These are phyloP conservation scores for Biancaea sappan DNA, from an alignment of 306 rosid species.

Conservation along the genomic window DNA sequence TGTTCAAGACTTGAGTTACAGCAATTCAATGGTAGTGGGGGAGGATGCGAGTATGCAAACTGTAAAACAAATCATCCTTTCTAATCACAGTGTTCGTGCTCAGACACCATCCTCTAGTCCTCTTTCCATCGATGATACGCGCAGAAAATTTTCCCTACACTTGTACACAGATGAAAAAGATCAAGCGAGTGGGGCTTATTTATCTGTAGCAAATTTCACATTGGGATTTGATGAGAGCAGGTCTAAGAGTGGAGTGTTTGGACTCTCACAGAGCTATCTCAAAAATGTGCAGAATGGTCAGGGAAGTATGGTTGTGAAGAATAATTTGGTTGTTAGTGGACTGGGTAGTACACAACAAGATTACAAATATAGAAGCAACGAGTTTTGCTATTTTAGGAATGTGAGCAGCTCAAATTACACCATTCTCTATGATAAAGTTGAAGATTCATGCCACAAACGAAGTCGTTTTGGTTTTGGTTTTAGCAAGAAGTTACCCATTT, in stretches of 20 bases:
- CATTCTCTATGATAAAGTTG: not conserved
- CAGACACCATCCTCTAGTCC: constrained; percentile 32
- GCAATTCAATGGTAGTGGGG: constrained; percentile 54
- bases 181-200: constrained; percentile 37
- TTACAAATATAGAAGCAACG: constrained; percentile 50
- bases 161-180: constrained; percentile 39
- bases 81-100: constrained; percentile 45
- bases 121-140: constrained; percentile 37
- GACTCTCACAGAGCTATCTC: constrained; percentile 51
- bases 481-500: not conserved
- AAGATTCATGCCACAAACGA: not conserved
- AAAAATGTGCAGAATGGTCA: constrained; percentile 71
- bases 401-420: constrained; percentile 37
- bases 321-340: constrained; percentile 32
- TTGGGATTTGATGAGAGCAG: constrained; percentile 59
- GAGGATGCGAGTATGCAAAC: constrained; percentile 53
- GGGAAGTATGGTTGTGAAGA: constrained; percentile 44
- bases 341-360: constrained; percentile 68
- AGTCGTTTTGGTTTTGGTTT: not conserved
- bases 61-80: constrained; percentile 60
- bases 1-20: constrained; percentile 52
- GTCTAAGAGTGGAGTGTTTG: constrained; percentile 32
- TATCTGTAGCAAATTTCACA: constrained; percentile 46
- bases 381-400: constrained; percentile 65
- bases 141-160: constrained; percentile 51